These are phyloP conservation scores for Fusarium dlaminii DNA, from an alignment of 2,329 filamentous ascomycete species.

Conservation along the genomic window DNA sequence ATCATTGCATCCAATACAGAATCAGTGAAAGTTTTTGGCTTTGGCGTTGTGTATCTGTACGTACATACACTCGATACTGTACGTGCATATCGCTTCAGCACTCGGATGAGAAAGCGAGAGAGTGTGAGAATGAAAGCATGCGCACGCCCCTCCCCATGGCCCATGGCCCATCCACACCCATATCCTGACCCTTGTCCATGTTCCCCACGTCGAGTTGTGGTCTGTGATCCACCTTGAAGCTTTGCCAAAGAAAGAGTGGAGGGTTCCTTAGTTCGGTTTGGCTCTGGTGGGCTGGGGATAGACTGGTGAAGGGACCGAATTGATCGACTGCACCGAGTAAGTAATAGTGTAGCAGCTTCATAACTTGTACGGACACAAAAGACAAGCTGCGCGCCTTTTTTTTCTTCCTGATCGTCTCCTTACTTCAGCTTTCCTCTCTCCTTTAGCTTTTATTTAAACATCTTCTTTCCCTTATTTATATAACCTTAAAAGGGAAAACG, in stretches of 20 bases:
- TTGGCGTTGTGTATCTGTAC: slow-evolving; percentile 16
- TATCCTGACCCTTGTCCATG: slow-evolving; percentile 20
- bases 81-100: background rate
- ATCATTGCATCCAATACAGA: slow-evolving; percentile 4
- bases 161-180: slow-evolving; percentile 10
- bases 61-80: background rate
- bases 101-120: background rate
- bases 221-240: slow-evolving; percentile 24
- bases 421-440: slow-evolving; percentile 3
- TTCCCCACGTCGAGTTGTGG: slow-evolving; percentile 32
- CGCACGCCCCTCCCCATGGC: slow-evolving; percentile 32
- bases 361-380: slow-evolving; percentile 42
- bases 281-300: slow-evolving; percentile 27
- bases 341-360: slow-evolving; percentile 35
- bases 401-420: background rate
- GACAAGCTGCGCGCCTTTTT: slow-evolving; percentile 43
- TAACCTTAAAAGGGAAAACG: background rate
- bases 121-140: slow-evolving; percentile 2
- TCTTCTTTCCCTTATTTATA: slow-evolving; percentile 4
- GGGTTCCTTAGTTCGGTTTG: slow-evolving; percentile 32
- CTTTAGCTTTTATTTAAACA: background rate
- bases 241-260: slow-evolving; percentile 12
- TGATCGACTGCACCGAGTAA: slow-evolving; percentile 23
- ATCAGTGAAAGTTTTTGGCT: slow-evolving; percentile 21
- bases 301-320: slow-evolving; percentile 33